Conservation (phyloP, 139 green algal species). For the Tetratostichococcus sp. region DNA sequence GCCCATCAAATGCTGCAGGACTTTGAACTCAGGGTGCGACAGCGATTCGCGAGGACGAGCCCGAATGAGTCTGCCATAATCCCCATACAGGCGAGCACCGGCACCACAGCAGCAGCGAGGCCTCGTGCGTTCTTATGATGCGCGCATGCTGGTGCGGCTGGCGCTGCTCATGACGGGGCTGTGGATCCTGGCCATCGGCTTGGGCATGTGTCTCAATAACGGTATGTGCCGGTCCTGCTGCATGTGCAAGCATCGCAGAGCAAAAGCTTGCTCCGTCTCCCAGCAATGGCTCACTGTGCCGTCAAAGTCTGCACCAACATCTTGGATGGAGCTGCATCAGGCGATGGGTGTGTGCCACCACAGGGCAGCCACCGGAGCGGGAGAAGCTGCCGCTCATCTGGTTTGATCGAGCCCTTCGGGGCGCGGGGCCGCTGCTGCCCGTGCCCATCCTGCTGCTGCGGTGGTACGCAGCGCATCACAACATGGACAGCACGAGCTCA, state of each 20-base stretch:
- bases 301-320: too few relatives aligned
- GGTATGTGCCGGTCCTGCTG: neutral
- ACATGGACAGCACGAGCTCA: too few relatives aligned
- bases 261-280: too few relatives aligned
- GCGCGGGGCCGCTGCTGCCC: conserved; percentile 12
- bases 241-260: too few relatives aligned
- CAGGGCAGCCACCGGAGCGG: neutral
- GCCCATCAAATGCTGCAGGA: too few relatives aligned
- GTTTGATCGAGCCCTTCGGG: conserved; percentile 15
- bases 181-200: neutral
- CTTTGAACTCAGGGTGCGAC: too few relatives aligned
- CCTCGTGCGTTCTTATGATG: neutral
- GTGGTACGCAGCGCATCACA: neutral
- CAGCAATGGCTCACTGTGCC: too few relatives aligned
- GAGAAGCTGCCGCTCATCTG: conserved; percentile 13
- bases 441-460: conserved; percentile 8
- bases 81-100: neutral
- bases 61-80: too few relatives aligned
- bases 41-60: too few relatives aligned
- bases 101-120: neutral
- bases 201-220: neutral
- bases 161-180: neutral
- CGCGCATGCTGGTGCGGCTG: neutral
- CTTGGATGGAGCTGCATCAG: too few relatives aligned
- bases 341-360: too few relatives aligned